These are phyloP conservation scores for Craterostigma plantagineum DNA, from an alignment of 257 asterid species.

Conservation along the genomic window DNA sequence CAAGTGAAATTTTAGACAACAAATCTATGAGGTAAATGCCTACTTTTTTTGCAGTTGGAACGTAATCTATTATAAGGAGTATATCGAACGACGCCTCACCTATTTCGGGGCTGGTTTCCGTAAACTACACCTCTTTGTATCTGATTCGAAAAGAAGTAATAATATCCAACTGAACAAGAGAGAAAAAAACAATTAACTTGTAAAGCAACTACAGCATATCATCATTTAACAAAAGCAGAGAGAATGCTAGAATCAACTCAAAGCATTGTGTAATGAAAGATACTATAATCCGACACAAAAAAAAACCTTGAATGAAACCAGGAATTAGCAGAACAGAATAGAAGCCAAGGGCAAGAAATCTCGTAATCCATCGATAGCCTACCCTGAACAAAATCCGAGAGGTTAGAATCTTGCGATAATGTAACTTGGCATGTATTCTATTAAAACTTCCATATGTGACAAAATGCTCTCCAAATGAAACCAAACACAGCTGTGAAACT, in stretches of 20 bases:
- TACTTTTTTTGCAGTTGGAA: neutral
- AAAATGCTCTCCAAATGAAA: neutral
- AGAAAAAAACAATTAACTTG: slow-evolving; percentile 3
- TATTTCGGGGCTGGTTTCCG: slow-evolving; percentile 90
- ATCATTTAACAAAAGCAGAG: neutral
- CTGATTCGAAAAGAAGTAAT: slow-evolving; percentile 59
- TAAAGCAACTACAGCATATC: neutral
- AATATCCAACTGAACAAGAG: slow-evolving; percentile 68
- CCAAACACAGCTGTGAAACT: too few species aligned
- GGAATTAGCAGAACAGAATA: slow-evolving; percentile 69
- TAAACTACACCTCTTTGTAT: slow-evolving; percentile 69
- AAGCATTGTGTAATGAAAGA: too few species aligned
- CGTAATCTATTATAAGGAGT: neutral
- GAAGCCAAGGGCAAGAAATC: slow-evolving; percentile 87
- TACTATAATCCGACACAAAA: slow-evolving; percentile 6
- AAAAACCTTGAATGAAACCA: slow-evolving; percentile 85
- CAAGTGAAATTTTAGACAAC: slow-evolving; percentile 1
- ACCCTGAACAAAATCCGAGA: slow-evolving; percentile 45
- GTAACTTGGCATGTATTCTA: neutral
- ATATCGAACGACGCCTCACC: slow-evolving; percentile 22
- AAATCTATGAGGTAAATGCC: neutral
- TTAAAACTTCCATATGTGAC: neutral
- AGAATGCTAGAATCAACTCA: neutral
- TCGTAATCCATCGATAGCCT: slow-evolving; percentile 79
- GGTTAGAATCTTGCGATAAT: slow-evolving; percentile 15